A percentile compares a stretch with the other conserved stretches of the same genome.
phyloP scores from a whole-genome alignment of 164 flowering plant species.

The Berberis vulgaris region DNA sequence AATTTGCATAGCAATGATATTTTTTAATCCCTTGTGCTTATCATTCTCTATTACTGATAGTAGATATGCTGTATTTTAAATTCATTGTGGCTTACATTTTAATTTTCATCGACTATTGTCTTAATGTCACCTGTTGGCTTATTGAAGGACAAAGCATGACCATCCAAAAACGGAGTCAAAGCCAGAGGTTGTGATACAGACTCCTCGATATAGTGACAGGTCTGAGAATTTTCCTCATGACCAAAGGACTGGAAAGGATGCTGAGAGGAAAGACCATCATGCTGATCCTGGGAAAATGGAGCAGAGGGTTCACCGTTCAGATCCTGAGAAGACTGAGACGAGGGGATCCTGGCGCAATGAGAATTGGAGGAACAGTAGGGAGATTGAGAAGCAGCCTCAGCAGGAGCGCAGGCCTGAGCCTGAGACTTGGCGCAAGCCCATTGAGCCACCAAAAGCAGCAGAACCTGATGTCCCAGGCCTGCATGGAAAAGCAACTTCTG shows the following conservation, averaged over 20 bases:
- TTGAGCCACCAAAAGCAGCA: constrained; percentile 34
- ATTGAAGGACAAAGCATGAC: constrained; percentile 36
- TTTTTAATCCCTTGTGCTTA: no score
- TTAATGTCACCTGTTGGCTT: constrained; percentile 1
- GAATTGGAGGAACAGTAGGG: constrained; percentile 33
- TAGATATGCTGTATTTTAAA: no score
- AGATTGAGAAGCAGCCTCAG: constrained; percentile 44
- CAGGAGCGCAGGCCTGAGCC: constrained; percentile 62
- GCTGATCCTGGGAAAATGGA: no score
- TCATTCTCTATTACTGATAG: no score
- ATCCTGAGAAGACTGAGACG: constrained; percentile 31
- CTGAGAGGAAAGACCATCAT: constrained; percentile 37
- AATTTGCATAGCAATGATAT: no score
- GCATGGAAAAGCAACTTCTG: constrained; percentile 13
- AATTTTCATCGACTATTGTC: no score
- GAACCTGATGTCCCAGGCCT: constrained; percentile 16
- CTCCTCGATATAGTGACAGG: constrained; percentile 31
- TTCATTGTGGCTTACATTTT: no score
- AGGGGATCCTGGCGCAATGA: constrained; percentile 59
- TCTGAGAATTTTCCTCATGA: constrained; percentile 28
- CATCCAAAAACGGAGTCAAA: constrained; percentile 27
- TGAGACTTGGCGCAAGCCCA: constrained; percentile 80
- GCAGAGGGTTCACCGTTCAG: constrained; percentile 13
- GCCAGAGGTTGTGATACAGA: constrained; percentile 16
- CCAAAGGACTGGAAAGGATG: constrained; percentile 32